Conservation (phyloP, 306 rosid species). For the Canavalia gladiata region DNA sequence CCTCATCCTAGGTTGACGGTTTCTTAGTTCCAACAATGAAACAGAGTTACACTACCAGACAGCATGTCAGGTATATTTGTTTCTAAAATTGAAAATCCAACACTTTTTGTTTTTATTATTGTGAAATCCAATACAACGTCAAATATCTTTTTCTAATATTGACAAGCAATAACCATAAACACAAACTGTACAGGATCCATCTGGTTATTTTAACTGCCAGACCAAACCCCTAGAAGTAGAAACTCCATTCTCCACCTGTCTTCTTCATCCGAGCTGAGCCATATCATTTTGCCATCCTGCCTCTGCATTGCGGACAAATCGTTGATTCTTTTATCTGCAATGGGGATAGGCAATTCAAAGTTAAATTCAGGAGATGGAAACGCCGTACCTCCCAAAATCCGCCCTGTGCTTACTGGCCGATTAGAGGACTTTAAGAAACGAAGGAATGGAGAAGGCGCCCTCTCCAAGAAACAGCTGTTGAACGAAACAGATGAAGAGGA, state of each 20-base stretch:
- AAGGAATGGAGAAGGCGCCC: constrained; percentile 19
- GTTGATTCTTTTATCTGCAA: constrained; percentile 33
- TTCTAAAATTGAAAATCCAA: constrained; percentile 31
- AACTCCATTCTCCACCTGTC: not conserved
- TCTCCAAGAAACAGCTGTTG: constrained; percentile 63
- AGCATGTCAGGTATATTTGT: not conserved
- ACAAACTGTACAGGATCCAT: constrained; percentile 36
- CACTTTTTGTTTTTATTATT: not conserved
- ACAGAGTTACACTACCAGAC: not conserved
- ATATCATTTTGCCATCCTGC: not conserved
- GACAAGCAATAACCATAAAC: constrained; percentile 33
- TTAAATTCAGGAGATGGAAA: constrained; percentile 46
- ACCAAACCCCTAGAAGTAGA: constrained; percentile 37
- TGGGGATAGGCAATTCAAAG: constrained; percentile 75
- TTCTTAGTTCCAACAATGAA: constrained; percentile 37
- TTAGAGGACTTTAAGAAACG: constrained; percentile 54
- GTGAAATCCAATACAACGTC: not conserved
- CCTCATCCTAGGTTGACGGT: constrained; percentile 22
- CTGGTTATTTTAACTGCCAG: constrained; percentile 35
- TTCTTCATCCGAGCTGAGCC: not conserved
- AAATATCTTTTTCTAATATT: constrained; percentile 46
- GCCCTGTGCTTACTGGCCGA: constrained; percentile 43
- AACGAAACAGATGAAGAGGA: constrained; percentile 47
- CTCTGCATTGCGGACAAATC: constrained; percentile 22
- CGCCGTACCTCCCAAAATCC: constrained; percentile 48